Evolutionary conservation across 2,329 filamentous ascomycete species (phyloP).

Genomic region (Chalara sp.): DNA sequence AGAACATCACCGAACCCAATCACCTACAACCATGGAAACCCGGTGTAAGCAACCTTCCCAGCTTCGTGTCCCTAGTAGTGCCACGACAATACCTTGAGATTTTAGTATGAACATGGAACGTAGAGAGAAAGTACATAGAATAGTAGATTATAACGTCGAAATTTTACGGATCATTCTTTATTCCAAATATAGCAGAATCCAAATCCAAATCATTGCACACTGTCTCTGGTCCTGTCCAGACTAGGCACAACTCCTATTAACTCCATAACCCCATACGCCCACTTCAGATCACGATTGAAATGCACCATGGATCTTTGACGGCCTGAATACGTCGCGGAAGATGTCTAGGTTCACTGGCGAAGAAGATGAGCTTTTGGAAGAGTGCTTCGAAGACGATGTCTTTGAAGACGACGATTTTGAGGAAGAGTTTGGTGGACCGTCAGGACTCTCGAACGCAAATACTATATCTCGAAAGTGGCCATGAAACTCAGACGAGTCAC

Average conservation of each 20-base stretch:
- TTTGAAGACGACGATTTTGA: constrained; percentile 11
- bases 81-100: too few species aligned
- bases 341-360: constrained; percentile 1
- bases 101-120: too few species aligned
- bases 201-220: too few species aligned
- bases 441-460: constrained; percentile 56
- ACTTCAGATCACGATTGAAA: neutral
- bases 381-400: constrained; percentile 14
- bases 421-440: constrained; percentile 39
- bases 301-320: constrained; percentile 1
- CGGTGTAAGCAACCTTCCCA: too few species aligned
- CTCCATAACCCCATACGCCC: neutral
- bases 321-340: constrained; percentile 1
- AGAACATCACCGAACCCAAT: too few species aligned
- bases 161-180: too few species aligned
- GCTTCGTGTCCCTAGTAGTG: too few species aligned
- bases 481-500: constrained; percentile 50
- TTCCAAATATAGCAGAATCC: too few species aligned
- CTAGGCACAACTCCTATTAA: neutral
- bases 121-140: too few species aligned
- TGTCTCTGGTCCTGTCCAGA: neutral
- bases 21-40: too few species aligned
- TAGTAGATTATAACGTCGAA: too few species aligned
- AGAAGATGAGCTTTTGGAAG: constrained; percentile 3
- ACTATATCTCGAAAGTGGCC: constrained; percentile 55